Base-by-base conservation (phyloP, 129 eudicot genomes). In the Chrysanthemum makinoi region DNA sequence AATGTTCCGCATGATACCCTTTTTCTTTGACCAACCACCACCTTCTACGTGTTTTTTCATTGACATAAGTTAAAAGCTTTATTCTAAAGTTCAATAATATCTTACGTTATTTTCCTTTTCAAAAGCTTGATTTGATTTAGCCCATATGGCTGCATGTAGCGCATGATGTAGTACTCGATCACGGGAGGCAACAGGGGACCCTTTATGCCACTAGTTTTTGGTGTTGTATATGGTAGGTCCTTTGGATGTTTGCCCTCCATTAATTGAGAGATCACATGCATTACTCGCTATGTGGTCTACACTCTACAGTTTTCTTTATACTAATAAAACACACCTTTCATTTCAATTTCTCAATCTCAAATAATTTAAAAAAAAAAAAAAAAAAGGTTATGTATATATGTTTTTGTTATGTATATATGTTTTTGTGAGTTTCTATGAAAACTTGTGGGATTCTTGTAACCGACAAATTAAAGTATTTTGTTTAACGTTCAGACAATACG, bases 171-270 rank as follows among this genome's bases (percentile, higher is more conserved):
- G 72, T 74, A 74, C 66, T 39, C 49, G 73, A 56, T 75, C 79
- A 75, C 79, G 79, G 79, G 79, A 66, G 66, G 79, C 73, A 66
- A 54, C 6, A 65, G 73, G 15, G 79, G 72, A 47, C 79, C 79
- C 66, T 75, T 75, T 19, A 8, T 60, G 69, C 61, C 47, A 48
- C 13, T 74, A 46, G 71, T 52, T 63, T 52, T 63, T 28, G 52
- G 78, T 53, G 72, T 74, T 74, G 17, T 44, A 46, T 48, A 20
- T 46, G 5, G 55, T 62, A 66, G 54, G 53, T n/a, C 54, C 35
- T 74, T 74, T 65, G 72, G 78, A 74, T 64, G 57, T 53, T 64
- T 53, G 51, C 78, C 51, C 18, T 54, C 30, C 49, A 65, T 55
- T 65, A 75, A 66, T 75, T 75, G 72, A 72, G 10, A 15, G 3